Conservation (phyloP, 441 rosid genomes). For the Theobroma grandiflorum region DNA sequence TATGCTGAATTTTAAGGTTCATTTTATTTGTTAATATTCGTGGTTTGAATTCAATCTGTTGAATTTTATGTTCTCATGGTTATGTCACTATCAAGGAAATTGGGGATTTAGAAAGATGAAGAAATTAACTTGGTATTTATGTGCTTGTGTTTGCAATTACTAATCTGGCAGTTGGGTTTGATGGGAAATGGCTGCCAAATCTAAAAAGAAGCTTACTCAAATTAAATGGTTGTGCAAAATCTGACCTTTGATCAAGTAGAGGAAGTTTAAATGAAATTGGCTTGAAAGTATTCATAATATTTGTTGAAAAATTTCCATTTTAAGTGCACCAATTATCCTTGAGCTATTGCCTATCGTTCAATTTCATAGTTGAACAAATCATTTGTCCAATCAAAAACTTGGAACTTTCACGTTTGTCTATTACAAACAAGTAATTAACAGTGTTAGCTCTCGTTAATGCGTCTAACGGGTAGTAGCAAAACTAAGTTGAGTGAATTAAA, state of each 20-base stretch:
- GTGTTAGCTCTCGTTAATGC: not conserved
- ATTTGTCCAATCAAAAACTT: not conserved
- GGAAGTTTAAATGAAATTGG: not conserved
- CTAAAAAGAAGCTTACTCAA: not conserved
- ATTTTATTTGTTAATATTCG: not conserved
- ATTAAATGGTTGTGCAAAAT: not conserved
- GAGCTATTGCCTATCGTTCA: not conserved
- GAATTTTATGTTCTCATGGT: slow-evolving; percentile 10
- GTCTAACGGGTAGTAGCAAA: not conserved
- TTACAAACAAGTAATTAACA: not conserved
- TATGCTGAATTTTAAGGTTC: slow-evolving; percentile 32
- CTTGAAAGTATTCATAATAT: not conserved
- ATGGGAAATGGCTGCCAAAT: not conserved
- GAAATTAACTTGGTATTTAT: slow-evolving; percentile 4
- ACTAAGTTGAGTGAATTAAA: slow-evolving; percentile 5
- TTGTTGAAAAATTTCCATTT: not conserved
- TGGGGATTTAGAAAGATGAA: not conserved
- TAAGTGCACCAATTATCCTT: not conserved
- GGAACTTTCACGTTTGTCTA: not conserved
- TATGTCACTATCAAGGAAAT: not conserved
- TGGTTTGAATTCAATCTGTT: not conserved
- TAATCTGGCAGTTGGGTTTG: slow-evolving; percentile 14
- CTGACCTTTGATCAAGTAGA: slow-evolving; percentile 8
- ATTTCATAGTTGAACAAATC: not conserved
- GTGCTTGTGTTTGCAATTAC: not conserved